Conservation (phyloP, 208 protist species). For the Acanthamoeba culbertsoni region DNA sequence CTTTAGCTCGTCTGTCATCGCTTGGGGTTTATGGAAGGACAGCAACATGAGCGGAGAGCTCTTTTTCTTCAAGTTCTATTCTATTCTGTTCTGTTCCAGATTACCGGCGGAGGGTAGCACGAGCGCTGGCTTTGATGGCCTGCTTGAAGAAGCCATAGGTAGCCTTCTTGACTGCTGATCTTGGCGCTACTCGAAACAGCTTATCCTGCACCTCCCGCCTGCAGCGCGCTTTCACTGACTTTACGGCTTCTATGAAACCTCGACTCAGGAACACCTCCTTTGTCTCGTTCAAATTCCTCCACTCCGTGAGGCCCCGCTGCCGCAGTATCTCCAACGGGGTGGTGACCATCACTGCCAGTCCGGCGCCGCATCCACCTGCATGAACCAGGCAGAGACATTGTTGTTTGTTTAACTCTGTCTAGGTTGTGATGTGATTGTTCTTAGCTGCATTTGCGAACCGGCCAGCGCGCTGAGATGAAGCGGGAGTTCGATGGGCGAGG, state of each 20-base stretch:
- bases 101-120: not conserved
- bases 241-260: not conserved
- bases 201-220: not conserved
- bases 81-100: too few species aligned
- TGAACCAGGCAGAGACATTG: too few species aligned
- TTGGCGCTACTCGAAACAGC: not conserved
- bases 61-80: too few species aligned
- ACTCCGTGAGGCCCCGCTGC: conserved; percentile 29
- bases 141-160: conserved; percentile 46
- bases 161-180: not conserved
- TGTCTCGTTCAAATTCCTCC: not conserved
- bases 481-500: not conserved
- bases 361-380: not conserved
- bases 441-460: too few species aligned
- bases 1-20: too few species aligned
- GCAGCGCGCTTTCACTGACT: not conserved
- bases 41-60: too few species aligned
- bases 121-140: conserved; percentile 15
- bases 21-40: too few species aligned
- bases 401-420: too few species aligned
- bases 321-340: conserved; percentile 16
- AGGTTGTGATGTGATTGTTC: too few species aligned
- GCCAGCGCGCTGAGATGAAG: not conserved
- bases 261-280: not conserved
- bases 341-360: not conserved